Conservation (phyloP, 495 filamentous ascomycete species). For the Barbatosphaeria neglecta region DNA sequence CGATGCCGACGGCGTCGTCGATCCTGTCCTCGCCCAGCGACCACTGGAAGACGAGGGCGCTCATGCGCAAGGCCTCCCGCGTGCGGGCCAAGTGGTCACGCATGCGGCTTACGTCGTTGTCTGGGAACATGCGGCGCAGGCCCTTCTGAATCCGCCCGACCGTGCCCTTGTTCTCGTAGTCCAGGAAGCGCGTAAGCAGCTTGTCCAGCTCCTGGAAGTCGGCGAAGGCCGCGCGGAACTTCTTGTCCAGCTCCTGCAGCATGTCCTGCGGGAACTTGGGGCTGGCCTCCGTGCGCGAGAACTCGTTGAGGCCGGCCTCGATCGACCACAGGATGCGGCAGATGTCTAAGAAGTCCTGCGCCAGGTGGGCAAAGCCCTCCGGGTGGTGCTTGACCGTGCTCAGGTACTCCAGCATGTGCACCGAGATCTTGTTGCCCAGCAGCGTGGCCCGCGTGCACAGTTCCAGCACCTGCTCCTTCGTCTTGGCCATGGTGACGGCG, state of each 20-base stretch:
- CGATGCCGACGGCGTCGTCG: constrained; percentile 30
- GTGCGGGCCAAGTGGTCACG: constrained; percentile 20
- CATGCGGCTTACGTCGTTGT: constrained; percentile 33
- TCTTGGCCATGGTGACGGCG: neutral
- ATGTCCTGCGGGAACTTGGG: constrained; percentile 34
- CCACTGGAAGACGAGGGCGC: constrained; percentile 35
- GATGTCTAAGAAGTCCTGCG: constrained; percentile 39
- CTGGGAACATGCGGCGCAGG: constrained; percentile 32
- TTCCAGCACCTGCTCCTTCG: constrained; percentile 1
- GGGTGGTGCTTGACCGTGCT: constrained; percentile 32
- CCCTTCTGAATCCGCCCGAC: constrained; percentile 37
- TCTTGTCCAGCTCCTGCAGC: constrained; percentile 37
- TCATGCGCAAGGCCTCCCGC: constrained; percentile 29
- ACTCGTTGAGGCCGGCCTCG: constrained; percentile 37
- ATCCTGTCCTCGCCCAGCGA: constrained; percentile 26
- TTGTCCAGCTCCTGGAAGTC: constrained; percentile 41
- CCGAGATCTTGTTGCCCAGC: constrained; percentile 38
- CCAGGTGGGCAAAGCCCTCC: constrained; percentile 34
- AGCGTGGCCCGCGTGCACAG: constrained; percentile 25
- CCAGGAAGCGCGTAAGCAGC: constrained; percentile 33
- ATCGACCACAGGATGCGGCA: constrained; percentile 40
- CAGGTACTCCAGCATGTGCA: constrained; percentile 46
- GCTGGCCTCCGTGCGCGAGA: constrained; percentile 9
- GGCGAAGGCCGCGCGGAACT: constrained; percentile 28
- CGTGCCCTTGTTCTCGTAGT: constrained; percentile 35